phyloP scores from a whole-genome alignment of 2,329 filamentous ascomycete genomes.

The Aspergillus sp. region DNA sequence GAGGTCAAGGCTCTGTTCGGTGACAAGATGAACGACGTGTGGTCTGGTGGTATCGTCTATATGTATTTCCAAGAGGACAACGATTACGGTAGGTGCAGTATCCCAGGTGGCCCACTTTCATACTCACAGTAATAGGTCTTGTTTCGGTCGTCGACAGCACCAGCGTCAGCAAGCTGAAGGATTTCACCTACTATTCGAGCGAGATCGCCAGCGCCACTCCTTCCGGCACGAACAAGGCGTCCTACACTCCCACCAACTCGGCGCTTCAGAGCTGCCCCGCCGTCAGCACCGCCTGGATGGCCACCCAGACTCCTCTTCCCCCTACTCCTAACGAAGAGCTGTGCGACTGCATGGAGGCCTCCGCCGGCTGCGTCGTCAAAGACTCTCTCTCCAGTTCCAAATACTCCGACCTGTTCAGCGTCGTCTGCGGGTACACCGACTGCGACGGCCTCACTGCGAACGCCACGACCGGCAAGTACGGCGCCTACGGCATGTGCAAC shows the following conservation, averaged over 20 bases:
- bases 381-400: constrained; percentile 28
- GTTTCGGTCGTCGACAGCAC: constrained; percentile 63
- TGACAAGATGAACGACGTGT: constrained; percentile 74
- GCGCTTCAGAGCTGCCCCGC: constrained; percentile 69
- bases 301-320: constrained; percentile 64
- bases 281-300: constrained; percentile 64
- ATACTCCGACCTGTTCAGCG: constrained; percentile 59
- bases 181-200: constrained; percentile 70
- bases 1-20: constrained; percentile 81
- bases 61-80: constrained; percentile 94
- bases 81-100: constrained; percentile 65
- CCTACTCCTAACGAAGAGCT: constrained; percentile 74
- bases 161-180: constrained; percentile 64
- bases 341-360: constrained; percentile 79
- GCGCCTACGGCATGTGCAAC: constrained; percentile 49
- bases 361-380: constrained; percentile 67
- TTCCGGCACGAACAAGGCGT: constrained; percentile 59
- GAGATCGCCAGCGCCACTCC: constrained; percentile 68
- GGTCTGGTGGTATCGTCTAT: constrained; percentile 96
- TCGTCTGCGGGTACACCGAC: constrained; percentile 41
- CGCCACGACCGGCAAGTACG: constrained; percentile 42
- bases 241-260: constrained; percentile 72
- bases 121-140: constrained; percentile 19
- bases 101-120: neutral
- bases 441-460: constrained; percentile 43